A percentile compares a stretch with the other conserved stretches of the same genome.
Conservation (phyloP, 306 rosid species). For the Sechiopsis laciniata region DNA sequence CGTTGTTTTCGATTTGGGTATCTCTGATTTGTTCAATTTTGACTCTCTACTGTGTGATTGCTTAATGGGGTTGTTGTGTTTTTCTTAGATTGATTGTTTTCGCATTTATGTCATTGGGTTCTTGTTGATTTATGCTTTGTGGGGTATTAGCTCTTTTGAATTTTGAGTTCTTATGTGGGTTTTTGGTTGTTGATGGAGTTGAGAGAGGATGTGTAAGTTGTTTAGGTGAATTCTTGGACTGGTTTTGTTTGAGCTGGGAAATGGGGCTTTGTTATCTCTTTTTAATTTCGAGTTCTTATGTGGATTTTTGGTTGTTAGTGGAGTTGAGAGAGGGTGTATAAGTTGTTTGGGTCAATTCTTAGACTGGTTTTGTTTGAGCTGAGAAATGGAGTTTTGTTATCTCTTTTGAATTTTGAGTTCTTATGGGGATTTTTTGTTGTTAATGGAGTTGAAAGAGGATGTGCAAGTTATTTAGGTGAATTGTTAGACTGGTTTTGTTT, state of each 20-base stretch:
- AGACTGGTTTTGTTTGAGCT: background rate
- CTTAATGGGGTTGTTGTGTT: background rate
- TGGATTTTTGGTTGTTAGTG: background rate
- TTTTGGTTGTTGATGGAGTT: background rate
- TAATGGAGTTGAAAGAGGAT: background rate
- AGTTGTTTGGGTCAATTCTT: background rate
- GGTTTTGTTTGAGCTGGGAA: background rate
- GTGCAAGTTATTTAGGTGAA: background rate
- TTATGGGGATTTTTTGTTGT: background rate
- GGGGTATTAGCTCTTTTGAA: background rate
- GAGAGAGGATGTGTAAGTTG: background rate
- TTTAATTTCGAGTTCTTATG: background rate
- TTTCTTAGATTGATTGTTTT: background rate
- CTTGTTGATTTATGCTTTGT: background rate
- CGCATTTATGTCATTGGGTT: background rate
- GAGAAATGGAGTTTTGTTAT: background rate
- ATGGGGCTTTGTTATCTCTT: background rate
- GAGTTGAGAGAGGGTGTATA: background rate
- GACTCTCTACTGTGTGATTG: background rate
- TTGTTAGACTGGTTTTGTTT: background rate
- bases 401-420: background rate
- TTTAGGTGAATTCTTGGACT: background rate
- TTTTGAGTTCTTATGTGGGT: background rate
- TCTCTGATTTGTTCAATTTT: background rate
- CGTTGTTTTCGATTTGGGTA: background rate